Conservation (phyloP, 257 asterid genomes). For the Echium plantagineum region DNA sequence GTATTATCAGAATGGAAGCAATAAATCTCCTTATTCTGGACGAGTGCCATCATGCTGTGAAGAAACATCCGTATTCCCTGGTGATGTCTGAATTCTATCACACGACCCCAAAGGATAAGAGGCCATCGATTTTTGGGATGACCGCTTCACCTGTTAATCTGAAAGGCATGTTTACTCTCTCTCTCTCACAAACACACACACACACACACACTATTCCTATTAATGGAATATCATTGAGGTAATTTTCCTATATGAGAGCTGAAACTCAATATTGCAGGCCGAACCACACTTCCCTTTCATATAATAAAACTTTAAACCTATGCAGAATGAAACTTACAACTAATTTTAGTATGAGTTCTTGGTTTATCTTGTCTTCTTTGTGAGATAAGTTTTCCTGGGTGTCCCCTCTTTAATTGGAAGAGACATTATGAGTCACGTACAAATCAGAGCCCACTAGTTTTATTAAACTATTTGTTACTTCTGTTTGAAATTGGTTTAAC, state of each 20-base stretch:
- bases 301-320: background rate
- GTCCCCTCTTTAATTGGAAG: no score
- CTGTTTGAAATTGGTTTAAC: background rate
- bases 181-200: background rate
- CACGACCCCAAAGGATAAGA: slow-evolving; percentile 74
- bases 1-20: slow-evolving; percentile 92
- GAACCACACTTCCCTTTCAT: background rate
- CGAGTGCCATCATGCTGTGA: slow-evolving; percentile 99
- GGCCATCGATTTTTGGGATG: slow-evolving; percentile 98
- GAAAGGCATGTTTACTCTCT: slow-evolving; percentile 47
- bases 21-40: slow-evolving; percentile 87
- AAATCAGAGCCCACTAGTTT: background rate
- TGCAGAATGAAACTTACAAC: background rate
- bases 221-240: background rate
- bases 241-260: background rate
- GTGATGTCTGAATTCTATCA: slow-evolving; percentile 99
- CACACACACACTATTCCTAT: no score
- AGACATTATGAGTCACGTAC: background rate
- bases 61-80: slow-evolving; percentile 95
- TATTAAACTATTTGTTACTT: no score
- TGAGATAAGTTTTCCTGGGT: no score
- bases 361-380: background rate
- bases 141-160: slow-evolving; percentile 99
- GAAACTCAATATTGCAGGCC: background rate
- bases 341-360: background rate